phyloP scores from a whole-genome alignment of 345 rosid species.

The Acer negundo region DNA sequence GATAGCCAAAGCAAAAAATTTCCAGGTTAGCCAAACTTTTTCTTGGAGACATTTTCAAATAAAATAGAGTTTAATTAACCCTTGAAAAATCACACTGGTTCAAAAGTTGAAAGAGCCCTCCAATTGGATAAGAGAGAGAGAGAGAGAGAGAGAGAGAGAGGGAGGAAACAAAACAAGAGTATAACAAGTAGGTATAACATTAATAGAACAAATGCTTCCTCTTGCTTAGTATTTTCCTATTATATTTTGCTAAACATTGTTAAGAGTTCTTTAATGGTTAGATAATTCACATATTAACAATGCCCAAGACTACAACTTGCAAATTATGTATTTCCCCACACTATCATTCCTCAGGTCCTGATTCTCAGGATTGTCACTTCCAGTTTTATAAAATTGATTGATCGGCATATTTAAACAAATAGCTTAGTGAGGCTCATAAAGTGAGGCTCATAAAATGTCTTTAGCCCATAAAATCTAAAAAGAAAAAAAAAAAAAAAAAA shows the following conservation, averaged over 20 bases:
- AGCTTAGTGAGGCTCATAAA: background rate
- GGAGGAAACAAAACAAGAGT: background rate
- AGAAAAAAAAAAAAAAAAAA: no score
- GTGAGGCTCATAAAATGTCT: no score
- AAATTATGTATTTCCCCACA: background rate
- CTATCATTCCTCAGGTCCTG: background rate
- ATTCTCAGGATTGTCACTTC: background rate
- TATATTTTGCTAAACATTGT: background rate
- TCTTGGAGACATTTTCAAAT: background rate
- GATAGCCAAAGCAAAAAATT: constrained; percentile 48
- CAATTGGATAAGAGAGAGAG: background rate
- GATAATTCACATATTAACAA: background rate
- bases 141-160: background rate
- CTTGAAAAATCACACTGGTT: background rate
- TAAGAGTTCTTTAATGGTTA: background rate
- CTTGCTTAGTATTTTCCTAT: background rate
- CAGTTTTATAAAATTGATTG: background rate
- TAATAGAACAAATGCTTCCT: background rate
- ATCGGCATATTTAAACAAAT: background rate
- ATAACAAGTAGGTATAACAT: background rate
- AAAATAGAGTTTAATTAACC: no score
- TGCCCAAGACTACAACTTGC: background rate
- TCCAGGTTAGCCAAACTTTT: constrained; percentile 54
- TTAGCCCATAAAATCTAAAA: background rate
- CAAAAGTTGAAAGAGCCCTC: background rate